A percentile compares a stretch with the other conserved stretches of the same genome.
Evolutionary conservation across 2,329 filamentous ascomycete species (phyloP).

Genomic region (Hypoxylon sp.): DNA sequence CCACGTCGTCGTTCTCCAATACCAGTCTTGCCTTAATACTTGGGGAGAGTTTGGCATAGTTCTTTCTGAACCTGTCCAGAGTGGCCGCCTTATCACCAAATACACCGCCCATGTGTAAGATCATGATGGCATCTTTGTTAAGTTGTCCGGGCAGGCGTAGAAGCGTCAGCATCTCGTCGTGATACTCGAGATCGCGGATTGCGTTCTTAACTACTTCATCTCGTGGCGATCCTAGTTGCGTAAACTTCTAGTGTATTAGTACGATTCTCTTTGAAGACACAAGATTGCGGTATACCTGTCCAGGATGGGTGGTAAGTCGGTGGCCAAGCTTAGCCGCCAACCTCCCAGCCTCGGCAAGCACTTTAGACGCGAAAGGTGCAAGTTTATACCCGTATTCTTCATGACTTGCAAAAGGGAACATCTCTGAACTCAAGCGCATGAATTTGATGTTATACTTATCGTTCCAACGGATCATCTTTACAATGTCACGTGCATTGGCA

Average conservation of each 20-base stretch:
- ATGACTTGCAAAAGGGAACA: conserved; percentile 97
- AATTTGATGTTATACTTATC: conserved; percentile 93
- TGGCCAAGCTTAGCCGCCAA: conserved; percentile 85
- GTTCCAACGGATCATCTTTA: conserved; percentile 93
- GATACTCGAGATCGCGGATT: conserved; percentile 87
- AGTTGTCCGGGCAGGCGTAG: conserved; percentile 83
- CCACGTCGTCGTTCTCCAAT: conserved; percentile 94
- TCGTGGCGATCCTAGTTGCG: conserved; percentile 88
- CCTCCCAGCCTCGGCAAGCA: conserved; percentile 80
- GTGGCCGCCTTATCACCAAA: conserved; percentile 90
- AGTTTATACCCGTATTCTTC: conserved; percentile 88
- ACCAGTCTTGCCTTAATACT: conserved; percentile 86
- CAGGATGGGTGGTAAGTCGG: conserved; percentile 89
- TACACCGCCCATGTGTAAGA: conserved; percentile 91
- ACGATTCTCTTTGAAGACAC: neutral
- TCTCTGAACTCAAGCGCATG: conserved; percentile 91
- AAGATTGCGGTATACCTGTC: conserved; percentile 66
- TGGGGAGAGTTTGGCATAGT: conserved; percentile 76
- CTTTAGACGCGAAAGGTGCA: conserved; percentile 84
- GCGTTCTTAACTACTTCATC: conserved; percentile 82
- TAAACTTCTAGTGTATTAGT: conserved; percentile 70
- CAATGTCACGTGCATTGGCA: conserved; percentile 85
- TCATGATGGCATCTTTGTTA: conserved; percentile 91
- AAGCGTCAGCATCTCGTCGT: conserved; percentile 85
- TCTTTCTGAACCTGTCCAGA: conserved; percentile 81